These are phyloP conservation scores for Malassezia pachydermatis DNA, from an alignment of 1,284 basidiomycete species.

Conservation along the genomic window DNA sequence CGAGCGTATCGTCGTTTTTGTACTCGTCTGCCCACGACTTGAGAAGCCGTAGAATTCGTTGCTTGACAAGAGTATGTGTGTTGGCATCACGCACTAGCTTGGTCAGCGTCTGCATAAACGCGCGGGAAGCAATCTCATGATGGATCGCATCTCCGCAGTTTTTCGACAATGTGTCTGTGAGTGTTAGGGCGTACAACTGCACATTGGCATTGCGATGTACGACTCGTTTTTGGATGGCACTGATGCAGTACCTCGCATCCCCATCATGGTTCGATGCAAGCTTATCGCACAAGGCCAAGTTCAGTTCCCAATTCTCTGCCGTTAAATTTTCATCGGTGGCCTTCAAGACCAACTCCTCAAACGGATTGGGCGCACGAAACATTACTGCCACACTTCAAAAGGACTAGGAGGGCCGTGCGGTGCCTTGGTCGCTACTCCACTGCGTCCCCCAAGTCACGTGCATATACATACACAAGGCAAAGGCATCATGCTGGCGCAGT, in stretches of 20 bases:
- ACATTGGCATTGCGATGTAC: conserved; percentile 91
- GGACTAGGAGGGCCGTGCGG: too few species aligned
- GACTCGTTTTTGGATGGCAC: conserved; percentile 76
- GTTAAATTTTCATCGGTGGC: conserved; percentile 91
- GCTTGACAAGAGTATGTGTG: conserved; percentile 77
- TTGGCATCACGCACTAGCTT: conserved; percentile 80
- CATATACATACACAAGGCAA: not conserved
- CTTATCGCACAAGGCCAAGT: conserved; percentile 91
- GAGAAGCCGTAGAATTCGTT: conserved; percentile 63
- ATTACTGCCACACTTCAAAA: conserved; percentile 16
- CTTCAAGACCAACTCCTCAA: conserved; percentile 87
- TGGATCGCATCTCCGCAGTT: conserved; percentile 75
- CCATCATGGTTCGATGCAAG: conserved; percentile 68
- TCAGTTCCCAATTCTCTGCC: conserved; percentile 88
- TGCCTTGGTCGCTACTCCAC: too few species aligned
- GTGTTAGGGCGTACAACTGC: conserved; percentile 76
- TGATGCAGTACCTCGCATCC: conserved; percentile 74
- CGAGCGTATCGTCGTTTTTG: conserved; percentile 66
- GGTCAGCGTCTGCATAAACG: conserved; percentile 80
- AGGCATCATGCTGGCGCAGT: too few species aligned
- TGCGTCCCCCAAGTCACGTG: too few species aligned
- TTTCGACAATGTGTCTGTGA: conserved; percentile 56
- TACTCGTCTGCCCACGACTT: conserved; percentile 70
- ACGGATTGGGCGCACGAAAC: conserved; percentile 58
- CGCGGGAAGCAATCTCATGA: conserved; percentile 74